Evolutionary conservation across 306 rosid species (phyloP).

Genomic region (Trifolium repens): DNA sequence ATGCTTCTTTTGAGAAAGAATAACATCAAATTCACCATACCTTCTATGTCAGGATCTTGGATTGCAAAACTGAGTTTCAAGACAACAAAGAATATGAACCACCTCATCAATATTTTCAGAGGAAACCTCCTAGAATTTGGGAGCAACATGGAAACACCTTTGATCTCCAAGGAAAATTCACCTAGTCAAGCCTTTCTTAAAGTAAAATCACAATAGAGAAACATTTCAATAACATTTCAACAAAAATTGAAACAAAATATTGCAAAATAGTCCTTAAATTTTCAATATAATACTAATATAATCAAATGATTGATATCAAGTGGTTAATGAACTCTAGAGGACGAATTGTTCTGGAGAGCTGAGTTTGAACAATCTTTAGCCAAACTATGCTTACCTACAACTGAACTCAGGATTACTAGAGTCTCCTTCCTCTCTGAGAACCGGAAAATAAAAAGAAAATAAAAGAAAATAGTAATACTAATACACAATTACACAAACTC

Average conservation of each 20-base stretch:
- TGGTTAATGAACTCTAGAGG: too few species aligned
- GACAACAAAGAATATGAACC: slow-evolving; percentile 59
- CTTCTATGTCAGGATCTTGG: slow-evolving; percentile 81
- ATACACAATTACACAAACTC: background rate
- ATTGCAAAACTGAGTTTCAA: slow-evolving; percentile 55
- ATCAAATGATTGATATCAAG: too few species aligned
- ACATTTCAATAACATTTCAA: slow-evolving; percentile 3
- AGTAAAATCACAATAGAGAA: slow-evolving; percentile 16
- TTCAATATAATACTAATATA: background rate
- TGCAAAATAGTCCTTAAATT: background rate
- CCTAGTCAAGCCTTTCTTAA: slow-evolving; percentile 33
- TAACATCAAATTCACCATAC: slow-evolving; percentile 43
- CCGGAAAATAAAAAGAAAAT: too few species aligned
- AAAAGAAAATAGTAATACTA: background rate
- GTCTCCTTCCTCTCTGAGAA: too few species aligned
- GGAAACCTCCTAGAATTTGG: slow-evolving; percentile 44
- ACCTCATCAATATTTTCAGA: slow-evolving; percentile 53
- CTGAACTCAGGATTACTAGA: too few species aligned
- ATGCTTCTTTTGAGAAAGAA: slow-evolving; percentile 5
- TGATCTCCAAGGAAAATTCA: slow-evolving; percentile 40
- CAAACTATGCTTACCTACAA: too few species aligned
- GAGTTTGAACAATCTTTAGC: too few species aligned
- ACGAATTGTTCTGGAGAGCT: too few species aligned
- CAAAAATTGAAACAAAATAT: background rate
- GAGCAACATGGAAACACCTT: slow-evolving; percentile 54